Base-by-base conservation (phyloP, 2,329 filamentous ascomycete genomes). In the Trichoderma citrinoviride region DNA sequence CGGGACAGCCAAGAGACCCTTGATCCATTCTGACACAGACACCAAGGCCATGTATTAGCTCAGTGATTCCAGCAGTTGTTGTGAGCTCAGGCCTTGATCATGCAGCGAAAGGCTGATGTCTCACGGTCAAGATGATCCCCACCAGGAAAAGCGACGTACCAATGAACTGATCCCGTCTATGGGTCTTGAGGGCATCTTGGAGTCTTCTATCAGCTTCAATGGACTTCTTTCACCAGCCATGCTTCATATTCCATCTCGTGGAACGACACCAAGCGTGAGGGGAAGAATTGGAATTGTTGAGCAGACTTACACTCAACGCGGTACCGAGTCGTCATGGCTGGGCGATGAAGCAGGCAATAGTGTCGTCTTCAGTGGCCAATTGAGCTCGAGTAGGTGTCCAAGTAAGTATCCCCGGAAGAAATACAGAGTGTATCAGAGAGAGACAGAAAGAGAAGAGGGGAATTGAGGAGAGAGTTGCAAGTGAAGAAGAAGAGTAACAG, bases 161-260 rank as follows among this genome's bases (percentile, higher is more conserved):
- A 78, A 93, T 92, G 72, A 97, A 87, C 77, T 97, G 93, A 76
- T 97, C 93, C 75, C 93, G 84, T 63, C 93, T 87, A 80, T 97
- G 93, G 60, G 93, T 94, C 85, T 96, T 87, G 73, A 86, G 81
- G 53, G 85, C 83, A 80, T 87, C 85, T 87, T 68, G 29, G 62
- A 61, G 21, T 17, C 10, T n/a, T 25, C 21, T 15, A 50, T 76
- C 49, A 73, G 54, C 25, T 21, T 10, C 3, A 14, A 8, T 3
- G 25, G 7, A 19, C 3, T 23, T 14, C 7, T 15, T n/a, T 29
- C 14, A 29, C 1, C 7, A 23, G n/a, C 0, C 25, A 25, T 23
- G 12, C 27, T 5, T 53, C 3, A 37, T 17, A 23, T 14, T 54
- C 47, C 19, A 27, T 4, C n/a, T 47, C 23, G 27, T 37, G 40